These are phyloP conservation scores for Anisodus acutangulus DNA, from an alignment of 257 asterid genomes.

Conservation along the genomic window DNA sequence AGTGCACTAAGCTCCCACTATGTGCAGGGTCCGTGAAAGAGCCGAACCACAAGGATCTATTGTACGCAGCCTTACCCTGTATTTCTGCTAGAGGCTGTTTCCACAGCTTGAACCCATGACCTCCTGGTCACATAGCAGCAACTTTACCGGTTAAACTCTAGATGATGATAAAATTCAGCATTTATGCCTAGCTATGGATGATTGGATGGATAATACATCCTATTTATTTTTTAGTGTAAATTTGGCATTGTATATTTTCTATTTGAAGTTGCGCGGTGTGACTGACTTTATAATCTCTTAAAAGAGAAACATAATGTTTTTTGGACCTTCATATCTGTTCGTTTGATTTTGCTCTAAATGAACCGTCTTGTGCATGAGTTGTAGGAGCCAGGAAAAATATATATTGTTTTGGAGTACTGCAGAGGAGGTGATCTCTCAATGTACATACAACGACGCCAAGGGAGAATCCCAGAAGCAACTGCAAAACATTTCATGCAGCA, in stretches of 20 bases:
- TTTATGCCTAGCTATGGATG: neutral
- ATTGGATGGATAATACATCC: neutral
- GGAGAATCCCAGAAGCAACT: slow-evolving; percentile 79
- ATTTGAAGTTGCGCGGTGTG: neutral
- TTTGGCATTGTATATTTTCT: neutral
- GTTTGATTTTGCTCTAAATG: slow-evolving; percentile 12
- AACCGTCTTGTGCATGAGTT: slow-evolving; percentile 34
- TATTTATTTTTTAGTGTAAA: neutral
- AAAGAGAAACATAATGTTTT: neutral
- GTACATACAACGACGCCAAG: slow-evolving; percentile 69
- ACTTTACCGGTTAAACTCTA: neutral
- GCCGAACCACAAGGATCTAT: too few relatives aligned
- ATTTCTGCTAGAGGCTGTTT: too few relatives aligned
- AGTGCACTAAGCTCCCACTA: too few relatives aligned
- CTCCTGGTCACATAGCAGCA: too few relatives aligned
- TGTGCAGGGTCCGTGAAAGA: too few relatives aligned
- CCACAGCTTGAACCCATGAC: too few relatives aligned
- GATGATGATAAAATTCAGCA: neutral
- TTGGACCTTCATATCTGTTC: neutral
- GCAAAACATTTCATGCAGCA: slow-evolving; percentile 94
- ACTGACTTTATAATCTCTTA: neutral
- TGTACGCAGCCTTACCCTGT: too few relatives aligned
- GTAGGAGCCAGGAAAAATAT: slow-evolving; percentile 85
- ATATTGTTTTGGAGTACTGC: slow-evolving; percentile 88
- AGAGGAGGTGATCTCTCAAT: slow-evolving; percentile 92